Conservation (phyloP, 2,329 filamentous ascomycete species). For the Lachnellula cervina region DNA sequence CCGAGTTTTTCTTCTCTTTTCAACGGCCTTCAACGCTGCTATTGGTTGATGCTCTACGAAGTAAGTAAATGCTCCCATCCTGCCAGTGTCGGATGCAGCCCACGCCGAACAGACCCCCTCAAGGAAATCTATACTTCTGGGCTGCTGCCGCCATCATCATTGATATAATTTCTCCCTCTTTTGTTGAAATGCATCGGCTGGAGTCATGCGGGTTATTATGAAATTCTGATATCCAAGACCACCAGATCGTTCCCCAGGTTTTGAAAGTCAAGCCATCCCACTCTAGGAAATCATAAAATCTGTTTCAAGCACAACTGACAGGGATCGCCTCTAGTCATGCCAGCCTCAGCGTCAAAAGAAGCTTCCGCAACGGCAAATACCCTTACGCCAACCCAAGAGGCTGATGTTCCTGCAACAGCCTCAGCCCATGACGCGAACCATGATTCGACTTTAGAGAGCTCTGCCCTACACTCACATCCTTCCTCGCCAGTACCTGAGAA, state of each 20-base stretch:
- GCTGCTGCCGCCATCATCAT: no score
- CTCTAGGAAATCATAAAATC: not conserved
- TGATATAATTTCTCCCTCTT: no score
- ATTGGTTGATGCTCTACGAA: no score
- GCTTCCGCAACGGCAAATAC: conserved; percentile 12
- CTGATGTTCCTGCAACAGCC: conserved; percentile 1
- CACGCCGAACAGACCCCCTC: no score
- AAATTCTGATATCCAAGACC: no score
- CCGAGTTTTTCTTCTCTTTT: no score
- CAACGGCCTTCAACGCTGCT: no score
- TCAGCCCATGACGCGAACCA: conserved; percentile 13
- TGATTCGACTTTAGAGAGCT: conserved; percentile 16
- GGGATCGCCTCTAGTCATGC: conserved; percentile 15
- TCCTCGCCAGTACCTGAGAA: conserved; percentile 10
- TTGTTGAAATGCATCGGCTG: no score
- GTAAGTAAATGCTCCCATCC: no score
- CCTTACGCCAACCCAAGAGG: conserved; percentile 3
- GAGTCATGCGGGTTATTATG: no score
- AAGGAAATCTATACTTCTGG: no score
- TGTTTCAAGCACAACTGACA: not conserved
- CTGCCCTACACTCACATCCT: conserved; percentile 4
- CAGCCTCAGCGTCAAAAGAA: conserved; percentile 1
- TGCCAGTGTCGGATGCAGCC: no score
- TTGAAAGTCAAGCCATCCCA: not conserved
- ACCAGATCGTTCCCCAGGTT: not conserved